A percentile compares a stretch with the other conserved stretches of the same genome.
These are phyloP conservation scores for Aspergillus coremiiformis DNA, from an alignment of 495 filamentous ascomycete species.

Conservation along the genomic window DNA sequence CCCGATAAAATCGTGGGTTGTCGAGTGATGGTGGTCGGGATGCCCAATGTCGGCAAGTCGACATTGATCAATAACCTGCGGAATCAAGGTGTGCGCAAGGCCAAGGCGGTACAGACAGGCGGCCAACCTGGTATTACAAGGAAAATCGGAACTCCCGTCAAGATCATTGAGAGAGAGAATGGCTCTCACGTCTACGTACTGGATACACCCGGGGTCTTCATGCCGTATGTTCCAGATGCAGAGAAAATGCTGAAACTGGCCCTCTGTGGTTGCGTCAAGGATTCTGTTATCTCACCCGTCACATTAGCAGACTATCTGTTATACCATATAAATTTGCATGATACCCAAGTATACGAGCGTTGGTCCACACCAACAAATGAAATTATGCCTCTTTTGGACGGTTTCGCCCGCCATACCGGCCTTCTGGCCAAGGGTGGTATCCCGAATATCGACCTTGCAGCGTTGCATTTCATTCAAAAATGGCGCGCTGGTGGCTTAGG, in stretches of 20 bases:
- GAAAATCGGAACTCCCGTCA: constrained; percentile 74
- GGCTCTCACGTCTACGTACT: constrained; percentile 56
- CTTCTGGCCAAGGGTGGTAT: constrained; percentile 67
- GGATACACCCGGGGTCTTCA: constrained; percentile 81
- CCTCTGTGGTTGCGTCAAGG: constrained; percentile 84
- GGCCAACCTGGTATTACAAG: constrained; percentile 84
- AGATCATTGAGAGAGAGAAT: constrained; percentile 56
- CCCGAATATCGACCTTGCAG: constrained; percentile 64
- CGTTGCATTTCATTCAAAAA: constrained; percentile 75
- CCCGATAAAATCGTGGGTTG: constrained; percentile 57
- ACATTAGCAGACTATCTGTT: constrained; percentile 85
- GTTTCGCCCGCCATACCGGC: constrained; percentile 64
- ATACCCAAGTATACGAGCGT: constrained; percentile 51
- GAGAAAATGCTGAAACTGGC: constrained; percentile 90
- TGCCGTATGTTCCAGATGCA: constrained; percentile 77
- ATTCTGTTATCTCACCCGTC: constrained; percentile 66
- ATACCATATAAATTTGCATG: constrained; percentile 65
- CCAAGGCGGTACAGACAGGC: constrained; percentile 77
- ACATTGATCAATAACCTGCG: constrained; percentile 85
- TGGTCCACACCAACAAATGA: constrained; percentile 78
- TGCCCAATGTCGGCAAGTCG: constrained; percentile 93
- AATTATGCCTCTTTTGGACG: constrained; percentile 56
- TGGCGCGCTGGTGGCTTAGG: constrained; percentile 76
- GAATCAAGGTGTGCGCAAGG: constrained; percentile 54
- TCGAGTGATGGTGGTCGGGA: constrained; percentile 81